Conservation (phyloP, 345 rosid genomes). For the Murraya paniculata region DNA sequence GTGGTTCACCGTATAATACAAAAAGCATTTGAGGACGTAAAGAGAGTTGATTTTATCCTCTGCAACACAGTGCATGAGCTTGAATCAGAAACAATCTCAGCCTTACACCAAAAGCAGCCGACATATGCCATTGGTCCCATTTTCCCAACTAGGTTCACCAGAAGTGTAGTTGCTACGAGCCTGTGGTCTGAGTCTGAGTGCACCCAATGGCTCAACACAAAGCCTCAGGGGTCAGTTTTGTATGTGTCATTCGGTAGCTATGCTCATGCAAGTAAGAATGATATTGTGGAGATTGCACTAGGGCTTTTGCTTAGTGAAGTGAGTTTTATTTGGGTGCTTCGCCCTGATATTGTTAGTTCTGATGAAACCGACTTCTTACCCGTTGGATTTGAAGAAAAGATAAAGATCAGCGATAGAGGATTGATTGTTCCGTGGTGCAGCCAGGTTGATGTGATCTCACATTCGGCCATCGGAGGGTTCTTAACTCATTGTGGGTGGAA, state of each 20-base stretch:
- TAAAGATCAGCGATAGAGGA: conserved; percentile 39
- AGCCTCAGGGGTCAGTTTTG: conserved; percentile 60
- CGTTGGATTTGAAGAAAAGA: conserved; percentile 37
- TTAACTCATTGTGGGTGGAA: conserved; percentile 90
- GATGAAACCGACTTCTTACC: conserved; percentile 55
- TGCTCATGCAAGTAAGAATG: conserved; percentile 54
- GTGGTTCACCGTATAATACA: conserved; percentile 58
- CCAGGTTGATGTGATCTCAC: conserved; percentile 55
- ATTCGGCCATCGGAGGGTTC: conserved; percentile 72
- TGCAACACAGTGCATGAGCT: conserved; percentile 74
- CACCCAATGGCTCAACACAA: conserved; percentile 69
- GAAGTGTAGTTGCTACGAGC: conserved; percentile 54
- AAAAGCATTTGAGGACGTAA: conserved; percentile 54
- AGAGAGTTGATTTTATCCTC: conserved; percentile 60
- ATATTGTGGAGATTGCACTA: conserved; percentile 55
- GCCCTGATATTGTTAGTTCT: conserved; percentile 75
- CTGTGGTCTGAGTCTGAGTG: conserved; percentile 86
- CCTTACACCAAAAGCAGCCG: conserved; percentile 36
- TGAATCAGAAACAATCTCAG: conserved; percentile 48
- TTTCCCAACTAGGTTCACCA: conserved; percentile 45
- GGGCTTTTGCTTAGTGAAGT: conserved; percentile 57
- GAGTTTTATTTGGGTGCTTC: conserved; percentile 79
- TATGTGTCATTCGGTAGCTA: conserved; percentile 80
- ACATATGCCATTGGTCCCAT: conserved; percentile 80
- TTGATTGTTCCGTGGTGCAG: conserved; percentile 75